Conservation (phyloP, 768 basidiomycete genomes). For the Pleurotus salmoneostramineus region DNA sequence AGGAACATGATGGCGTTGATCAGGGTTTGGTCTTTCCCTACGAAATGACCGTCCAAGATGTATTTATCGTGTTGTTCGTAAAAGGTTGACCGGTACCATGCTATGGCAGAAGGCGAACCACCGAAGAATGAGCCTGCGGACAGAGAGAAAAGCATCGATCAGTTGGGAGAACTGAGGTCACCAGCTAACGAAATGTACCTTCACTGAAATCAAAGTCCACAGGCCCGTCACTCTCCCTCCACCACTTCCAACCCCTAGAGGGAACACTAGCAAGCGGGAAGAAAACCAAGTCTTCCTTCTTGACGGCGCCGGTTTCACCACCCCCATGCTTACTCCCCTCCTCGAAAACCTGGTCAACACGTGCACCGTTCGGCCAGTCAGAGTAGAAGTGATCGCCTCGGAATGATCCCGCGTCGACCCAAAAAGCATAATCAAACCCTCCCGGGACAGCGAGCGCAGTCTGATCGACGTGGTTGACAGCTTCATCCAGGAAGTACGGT, state of each 20-base stretch:
- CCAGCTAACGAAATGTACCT: slow-evolving; percentile 27
- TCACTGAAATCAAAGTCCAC: slow-evolving; percentile 48
- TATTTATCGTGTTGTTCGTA: slow-evolving; percentile 52
- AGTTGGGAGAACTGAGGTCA: neutral
- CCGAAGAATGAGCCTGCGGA: slow-evolving; percentile 60
- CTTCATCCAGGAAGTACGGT: slow-evolving; percentile 44
- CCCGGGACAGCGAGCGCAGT: neutral
- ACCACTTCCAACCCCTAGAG: slow-evolving; percentile 20
- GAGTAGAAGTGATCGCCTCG: slow-evolving; percentile 35
- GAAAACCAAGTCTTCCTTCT: slow-evolving; percentile 40
- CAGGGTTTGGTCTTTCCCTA: slow-evolving; percentile 55
- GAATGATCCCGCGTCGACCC: slow-evolving; percentile 56
- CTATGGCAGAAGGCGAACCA: slow-evolving; percentile 36
- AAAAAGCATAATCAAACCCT: slow-evolving; percentile 51
- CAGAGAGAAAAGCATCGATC: neutral
- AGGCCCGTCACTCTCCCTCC: slow-evolving; percentile 45
- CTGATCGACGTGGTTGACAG: slow-evolving; percentile 15
- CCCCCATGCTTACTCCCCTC: slow-evolving; percentile 26
- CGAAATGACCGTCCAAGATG: slow-evolving; percentile 41
- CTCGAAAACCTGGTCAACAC: slow-evolving; percentile 37
- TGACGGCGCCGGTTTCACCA: neutral
- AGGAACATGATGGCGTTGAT: slow-evolving; percentile 45
- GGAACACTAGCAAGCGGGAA: slow-evolving; percentile 41
- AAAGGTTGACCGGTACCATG: slow-evolving; percentile 42
- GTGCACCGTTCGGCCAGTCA: slow-evolving; percentile 42